Evolutionary conservation across 2,329 filamentous ascomycete genomes (phyloP).

Genomic region (Fusarium floridanum): DNA sequence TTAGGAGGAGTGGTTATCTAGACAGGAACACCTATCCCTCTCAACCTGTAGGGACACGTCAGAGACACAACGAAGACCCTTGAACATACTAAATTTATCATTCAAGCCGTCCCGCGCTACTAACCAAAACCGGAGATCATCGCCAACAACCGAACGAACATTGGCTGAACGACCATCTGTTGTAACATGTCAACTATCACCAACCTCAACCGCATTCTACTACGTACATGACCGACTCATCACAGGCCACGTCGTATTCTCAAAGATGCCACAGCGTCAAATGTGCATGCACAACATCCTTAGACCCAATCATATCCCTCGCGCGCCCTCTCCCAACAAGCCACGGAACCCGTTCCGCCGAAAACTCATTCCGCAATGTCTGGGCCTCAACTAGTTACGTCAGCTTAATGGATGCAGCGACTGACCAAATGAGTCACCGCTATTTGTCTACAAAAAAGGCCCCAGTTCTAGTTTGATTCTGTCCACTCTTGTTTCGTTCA

Average conservation of each 20-base stretch:
- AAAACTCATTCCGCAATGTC: not conserved
- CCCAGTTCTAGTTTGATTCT: not conserved
- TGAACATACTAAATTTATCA: not conserved
- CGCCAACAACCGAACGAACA: not conserved
- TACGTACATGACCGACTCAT: not conserved
- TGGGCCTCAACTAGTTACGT: not conserved
- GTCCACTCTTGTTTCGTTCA: not conserved
- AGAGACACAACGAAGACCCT: not conserved
- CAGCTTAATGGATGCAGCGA: not conserved
- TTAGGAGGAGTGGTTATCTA: not conserved
- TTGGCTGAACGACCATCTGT: not conserved
- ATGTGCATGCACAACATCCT: not conserved
- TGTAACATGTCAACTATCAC: not conserved
- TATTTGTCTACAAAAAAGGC: not conserved
- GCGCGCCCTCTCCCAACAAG: not conserved
- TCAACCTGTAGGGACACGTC: not conserved
- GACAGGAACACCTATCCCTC: not conserved
- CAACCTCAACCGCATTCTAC: not conserved
- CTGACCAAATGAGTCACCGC: slow-evolving; percentile 2
- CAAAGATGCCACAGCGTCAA: not conserved
- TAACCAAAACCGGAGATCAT: not conserved
- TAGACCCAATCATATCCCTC: not conserved
- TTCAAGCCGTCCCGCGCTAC: not conserved
- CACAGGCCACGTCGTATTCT: not conserved
- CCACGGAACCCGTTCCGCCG: not conserved